Evolutionary conservation across 768 basidiomycete genomes (phyloP).

Genomic region (Thelephora ganbajun): DNA sequence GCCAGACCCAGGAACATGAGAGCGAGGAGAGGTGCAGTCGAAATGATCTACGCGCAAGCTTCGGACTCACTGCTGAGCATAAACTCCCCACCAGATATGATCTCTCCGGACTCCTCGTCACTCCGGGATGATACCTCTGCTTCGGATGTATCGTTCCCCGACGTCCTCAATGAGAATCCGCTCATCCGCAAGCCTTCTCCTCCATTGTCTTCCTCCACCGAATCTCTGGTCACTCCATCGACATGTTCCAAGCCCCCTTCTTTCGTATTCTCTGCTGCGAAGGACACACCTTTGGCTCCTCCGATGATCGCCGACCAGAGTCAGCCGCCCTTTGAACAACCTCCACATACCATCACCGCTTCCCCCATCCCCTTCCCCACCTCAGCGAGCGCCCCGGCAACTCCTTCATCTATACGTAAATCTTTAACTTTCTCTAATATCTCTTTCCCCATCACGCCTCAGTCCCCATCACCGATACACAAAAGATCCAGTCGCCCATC

Average conservation of each 20-base stretch:
- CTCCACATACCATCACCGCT: conserved; percentile 5
- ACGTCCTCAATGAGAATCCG: conserved; percentile 14
- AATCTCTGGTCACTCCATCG: conserved; percentile 44
- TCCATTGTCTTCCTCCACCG: conserved; percentile 38
- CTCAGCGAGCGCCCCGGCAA: conserved; percentile 13
- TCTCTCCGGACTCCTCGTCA: neutral
- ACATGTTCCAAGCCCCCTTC: conserved; percentile 37
- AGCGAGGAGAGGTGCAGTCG: neutral
- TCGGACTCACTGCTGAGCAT: conserved; percentile 1
- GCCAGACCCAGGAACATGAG: neutral
- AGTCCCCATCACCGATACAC: conserved; percentile 20
- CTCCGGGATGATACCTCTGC: conserved; percentile 14
- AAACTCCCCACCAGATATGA: neutral
- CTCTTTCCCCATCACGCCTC: conserved; percentile 18
- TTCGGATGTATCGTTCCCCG: conserved; percentile 20
- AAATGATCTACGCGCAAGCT: conserved; percentile 3
- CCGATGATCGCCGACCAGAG: neutral
- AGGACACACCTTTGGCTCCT: neutral
- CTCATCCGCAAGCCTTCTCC: conserved; percentile 27
- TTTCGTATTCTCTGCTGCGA: conserved; percentile 18
- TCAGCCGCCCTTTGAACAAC: conserved; percentile 7
- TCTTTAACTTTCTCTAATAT: neutral
- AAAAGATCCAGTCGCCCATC: conserved; percentile 51
- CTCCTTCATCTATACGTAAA: neutral
- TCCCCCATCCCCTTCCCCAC: conserved; percentile 14